A percentile compares a stretch with the other conserved stretches of the same genome.
These are phyloP conservation scores for Monascus ruber DNA, from an alignment of 2,329 filamentous ascomycete genomes.

Conservation along the genomic window DNA sequence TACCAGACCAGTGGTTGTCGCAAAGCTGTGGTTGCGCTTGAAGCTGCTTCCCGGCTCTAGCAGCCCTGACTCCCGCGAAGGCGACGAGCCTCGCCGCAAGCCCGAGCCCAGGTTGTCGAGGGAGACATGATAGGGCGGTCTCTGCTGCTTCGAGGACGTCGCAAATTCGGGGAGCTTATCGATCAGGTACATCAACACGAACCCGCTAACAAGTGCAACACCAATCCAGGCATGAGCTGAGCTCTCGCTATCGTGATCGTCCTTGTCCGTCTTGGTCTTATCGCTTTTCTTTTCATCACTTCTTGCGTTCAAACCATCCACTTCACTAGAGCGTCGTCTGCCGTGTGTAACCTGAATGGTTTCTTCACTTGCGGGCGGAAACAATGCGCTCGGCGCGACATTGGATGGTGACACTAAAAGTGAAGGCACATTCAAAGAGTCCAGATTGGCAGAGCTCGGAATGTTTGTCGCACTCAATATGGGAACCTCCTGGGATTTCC, in stretches of 20 bases:
- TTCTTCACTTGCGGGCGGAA: slow-evolving; percentile 2
- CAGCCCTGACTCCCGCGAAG: slow-evolving; percentile 27
- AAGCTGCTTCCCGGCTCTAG: slow-evolving; percentile 20
- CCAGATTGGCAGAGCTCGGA: not conserved
- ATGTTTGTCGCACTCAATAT: slow-evolving; percentile 5
- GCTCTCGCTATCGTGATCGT: slow-evolving; percentile 33
- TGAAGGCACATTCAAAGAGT: not conserved
- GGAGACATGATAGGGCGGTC: slow-evolving; percentile 72
- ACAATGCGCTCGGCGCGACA: not conserved
- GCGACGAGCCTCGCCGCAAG: slow-evolving; percentile 33
- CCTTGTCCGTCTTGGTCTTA: slow-evolving; percentile 32
- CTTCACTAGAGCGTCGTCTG: slow-evolving; percentile 10
- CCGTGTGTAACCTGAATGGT: slow-evolving; percentile 13
- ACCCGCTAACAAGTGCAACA: slow-evolving; percentile 73
- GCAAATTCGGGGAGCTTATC: slow-evolving; percentile 72
- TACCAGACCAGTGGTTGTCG: slow-evolving; percentile 87
- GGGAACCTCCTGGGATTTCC: slow-evolving; percentile 15
- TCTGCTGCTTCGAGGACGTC: slow-evolving; percentile 51
- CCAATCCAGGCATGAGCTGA: slow-evolving; percentile 68
- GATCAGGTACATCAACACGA: slow-evolving; percentile 93
- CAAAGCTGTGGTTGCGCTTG: slow-evolving; percentile 44
- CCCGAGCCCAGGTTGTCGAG: slow-evolving; percentile 64
- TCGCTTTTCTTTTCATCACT: slow-evolving; percentile 20
- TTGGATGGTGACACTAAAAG: not conserved
- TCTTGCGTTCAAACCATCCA: slow-evolving; percentile 12